These are phyloP conservation scores for Platanus orientalis DNA, from an alignment of 164 flowering plant species.

Conservation along the genomic window DNA sequence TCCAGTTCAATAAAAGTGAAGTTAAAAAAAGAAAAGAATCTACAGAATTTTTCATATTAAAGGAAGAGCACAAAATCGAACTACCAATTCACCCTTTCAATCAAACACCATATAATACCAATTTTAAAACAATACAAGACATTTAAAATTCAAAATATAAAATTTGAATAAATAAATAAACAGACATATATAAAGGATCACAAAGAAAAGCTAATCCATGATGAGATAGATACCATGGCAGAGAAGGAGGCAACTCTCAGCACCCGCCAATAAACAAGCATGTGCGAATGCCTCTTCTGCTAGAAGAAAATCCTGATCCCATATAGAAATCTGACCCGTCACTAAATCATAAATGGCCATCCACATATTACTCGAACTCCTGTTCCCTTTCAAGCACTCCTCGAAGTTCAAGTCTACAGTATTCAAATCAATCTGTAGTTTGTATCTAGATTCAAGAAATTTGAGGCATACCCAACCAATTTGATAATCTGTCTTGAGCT, in stretches of 20 bases:
- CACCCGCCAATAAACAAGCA: constrained; percentile 46
- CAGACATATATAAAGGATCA: neutral
- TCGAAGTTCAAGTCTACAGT: constrained; percentile 32
- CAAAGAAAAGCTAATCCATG: no score
- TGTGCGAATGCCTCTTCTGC: constrained; percentile 62
- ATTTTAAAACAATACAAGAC: no score
- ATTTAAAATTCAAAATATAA: no score
- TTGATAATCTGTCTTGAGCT: constrained; percentile 56
- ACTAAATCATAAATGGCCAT: constrained; percentile 48
- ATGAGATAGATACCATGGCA: constrained; percentile 58
- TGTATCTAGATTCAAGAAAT: constrained; percentile 40
- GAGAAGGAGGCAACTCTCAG: constrained; percentile 60
- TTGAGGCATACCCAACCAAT: constrained; percentile 84
- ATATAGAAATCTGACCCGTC: constrained; percentile 42
- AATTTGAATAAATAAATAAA: no score
- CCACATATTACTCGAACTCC: constrained; percentile 46
- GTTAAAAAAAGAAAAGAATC: no score
- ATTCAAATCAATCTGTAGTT: constrained; percentile 28
- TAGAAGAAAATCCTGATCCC: constrained; percentile 40
- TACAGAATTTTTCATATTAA: no score
- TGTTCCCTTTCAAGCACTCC: constrained; percentile 39
- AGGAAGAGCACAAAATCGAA: neutral
- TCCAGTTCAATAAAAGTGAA: no score
- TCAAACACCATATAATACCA: no score
- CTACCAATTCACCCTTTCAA: no score